Conservation (phyloP, 768 basidiomycete species). For the Boletus huronensis region DNA sequence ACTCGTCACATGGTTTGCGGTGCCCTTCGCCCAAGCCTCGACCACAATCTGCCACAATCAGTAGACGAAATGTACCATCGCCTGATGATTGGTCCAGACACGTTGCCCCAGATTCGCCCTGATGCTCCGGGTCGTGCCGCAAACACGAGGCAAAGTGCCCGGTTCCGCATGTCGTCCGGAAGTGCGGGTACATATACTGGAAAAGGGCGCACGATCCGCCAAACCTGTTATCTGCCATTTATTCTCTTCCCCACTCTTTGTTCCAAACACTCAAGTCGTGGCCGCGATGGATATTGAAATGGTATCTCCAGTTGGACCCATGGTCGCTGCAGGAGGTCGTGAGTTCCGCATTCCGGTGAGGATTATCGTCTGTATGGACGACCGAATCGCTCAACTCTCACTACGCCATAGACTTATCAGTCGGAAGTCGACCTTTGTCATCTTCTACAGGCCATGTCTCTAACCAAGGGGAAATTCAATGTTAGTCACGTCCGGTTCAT, state of each 20-base stretch:
- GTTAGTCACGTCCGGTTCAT: slow-evolving; percentile 16
- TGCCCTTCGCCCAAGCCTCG: slow-evolving; percentile 1
- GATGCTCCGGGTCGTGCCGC: slow-evolving; percentile 14
- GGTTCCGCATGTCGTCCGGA: slow-evolving; percentile 24
- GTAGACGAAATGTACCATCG: background rate
- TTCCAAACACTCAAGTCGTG: slow-evolving; percentile 7
- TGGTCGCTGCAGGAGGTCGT: slow-evolving; percentile 21
- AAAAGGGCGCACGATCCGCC: slow-evolving; percentile 5
- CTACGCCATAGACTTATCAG: slow-evolving; percentile 21
- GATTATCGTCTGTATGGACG: background rate
- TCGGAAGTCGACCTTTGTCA: slow-evolving; percentile 49
- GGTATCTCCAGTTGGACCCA: slow-evolving; percentile 29
- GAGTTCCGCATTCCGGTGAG: slow-evolving; percentile 24
- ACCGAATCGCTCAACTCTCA: slow-evolving; percentile 1
- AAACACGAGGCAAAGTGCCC: slow-evolving; percentile 31
- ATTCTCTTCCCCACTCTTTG: background rate
- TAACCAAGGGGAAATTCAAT: slow-evolving; percentile 36
- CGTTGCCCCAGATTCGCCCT: slow-evolving; percentile 7
- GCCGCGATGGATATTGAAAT: slow-evolving; percentile 33
- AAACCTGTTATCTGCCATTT: slow-evolving; percentile 15
- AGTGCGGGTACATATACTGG: slow-evolving; percentile 25
- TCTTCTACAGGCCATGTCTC: slow-evolving; percentile 49
- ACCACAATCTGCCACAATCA: background rate
- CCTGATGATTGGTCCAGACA: slow-evolving; percentile 7
- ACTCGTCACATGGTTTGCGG: background rate